A percentile compares a stretch with the other conserved stretches of the same genome.
Conservation (phyloP, 1,284 basidiomycete genomes). For the Mycosarcoma maydis region DNA sequence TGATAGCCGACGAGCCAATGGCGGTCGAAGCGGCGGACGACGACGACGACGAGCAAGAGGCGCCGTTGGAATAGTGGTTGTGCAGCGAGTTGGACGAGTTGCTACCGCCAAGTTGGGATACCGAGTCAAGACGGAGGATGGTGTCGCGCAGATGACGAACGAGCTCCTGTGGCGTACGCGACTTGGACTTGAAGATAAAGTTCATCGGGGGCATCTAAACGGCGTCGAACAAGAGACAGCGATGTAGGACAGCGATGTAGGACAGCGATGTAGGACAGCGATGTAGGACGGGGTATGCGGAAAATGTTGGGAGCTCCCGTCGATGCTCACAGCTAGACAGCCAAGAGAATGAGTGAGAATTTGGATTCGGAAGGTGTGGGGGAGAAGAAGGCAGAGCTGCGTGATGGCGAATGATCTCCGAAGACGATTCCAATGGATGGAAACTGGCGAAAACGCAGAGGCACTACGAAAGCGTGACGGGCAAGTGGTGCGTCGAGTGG, state of each 20-base stretch:
- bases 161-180: slow-evolving; percentile 61
- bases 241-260: too few species aligned
- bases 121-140: slow-evolving; percentile 52
- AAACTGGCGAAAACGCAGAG: too few species aligned
- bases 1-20: slow-evolving; percentile 7
- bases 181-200: slow-evolving; percentile 65
- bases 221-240: neutral
- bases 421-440: neutral
- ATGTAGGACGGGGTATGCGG: too few species aligned
- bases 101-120: slow-evolving; percentile 18
- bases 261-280: too few species aligned
- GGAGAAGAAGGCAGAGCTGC: too few species aligned
- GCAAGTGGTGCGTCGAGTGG: too few species aligned
- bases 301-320: too few species aligned
- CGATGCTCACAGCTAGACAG: too few species aligned
- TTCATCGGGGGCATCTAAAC: slow-evolving; percentile 53
- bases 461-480: too few species aligned
- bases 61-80: slow-evolving; percentile 13
- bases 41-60: slow-evolving; percentile 21
- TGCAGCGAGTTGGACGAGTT: slow-evolving; percentile 29
- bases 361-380: too few species aligned
- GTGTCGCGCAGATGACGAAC: slow-evolving; percentile 58
- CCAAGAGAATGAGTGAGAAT: neutral
- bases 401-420: too few species aligned
- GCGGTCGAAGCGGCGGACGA: slow-evolving; percentile 6